Evolutionary conservation across 345 rosid genomes (phyloP), one percentile per base, ranked within the genome.

Genomic region (Syzygium grande): DNA sequence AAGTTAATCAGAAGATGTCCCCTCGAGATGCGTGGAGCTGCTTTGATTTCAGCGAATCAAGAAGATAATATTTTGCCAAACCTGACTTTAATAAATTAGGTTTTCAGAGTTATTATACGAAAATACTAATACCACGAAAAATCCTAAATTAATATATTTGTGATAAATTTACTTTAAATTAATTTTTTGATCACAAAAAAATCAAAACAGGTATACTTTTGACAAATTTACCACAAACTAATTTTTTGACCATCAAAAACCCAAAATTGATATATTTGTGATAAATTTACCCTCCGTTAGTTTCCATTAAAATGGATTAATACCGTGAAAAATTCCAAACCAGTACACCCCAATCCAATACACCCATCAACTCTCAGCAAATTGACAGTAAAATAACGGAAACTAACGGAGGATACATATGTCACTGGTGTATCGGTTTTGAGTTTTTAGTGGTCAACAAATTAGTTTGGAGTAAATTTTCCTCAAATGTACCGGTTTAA

Each of bases 241-340:
- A 43, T 23, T 43, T 43, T 43, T 43, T 43, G 46, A 43, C 7
- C 7, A 43, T 7, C 11, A 9, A 51, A 51, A 51, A 51, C 0
- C 7, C 0, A 0, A 58, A 11, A 58, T 4, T 0, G 11, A 2
- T 58, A 0, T 0, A 58, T 11, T 58, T 1, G 29, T 10, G 29
- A 58, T 2, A 0, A 10, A 58, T 56, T 56, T 56, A 23, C 0
- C 12, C 3, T 0, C 2, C 5, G 0, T 56, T 56, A 56, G 0
- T 56, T 9, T 22, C 0, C 0, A 0, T 0, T 10, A 0, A 58
- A 11, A 25, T 25, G 0, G 11, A 11, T 59, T 59, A 59, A 5
- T 27, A 59, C 5, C 0, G 11, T 0, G 0, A 1, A 59, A 1
- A 59, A 59, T 0, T 0, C 4, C 12, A 1, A 25, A 0, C 0